Percentiles rank a stretch among this genome's conserved stretches.
phyloP scores from a whole-genome alignment of 495 filamentous ascomycete species.

The Saxispiralis lemnorum region DNA sequence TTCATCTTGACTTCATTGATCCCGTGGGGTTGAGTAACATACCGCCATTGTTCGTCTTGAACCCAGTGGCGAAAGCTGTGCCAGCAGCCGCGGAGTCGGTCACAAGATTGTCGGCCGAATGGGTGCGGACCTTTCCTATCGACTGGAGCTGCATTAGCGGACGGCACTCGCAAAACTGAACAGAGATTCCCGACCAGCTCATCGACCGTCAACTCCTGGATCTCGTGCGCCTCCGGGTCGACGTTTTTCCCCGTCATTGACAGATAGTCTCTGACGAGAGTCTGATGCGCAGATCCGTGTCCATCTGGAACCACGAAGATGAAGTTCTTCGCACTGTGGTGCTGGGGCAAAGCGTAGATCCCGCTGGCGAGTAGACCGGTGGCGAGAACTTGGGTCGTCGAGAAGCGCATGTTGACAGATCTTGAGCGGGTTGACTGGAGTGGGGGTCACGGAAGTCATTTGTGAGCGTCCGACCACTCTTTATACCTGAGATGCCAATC shows the following conservation, averaged over 20 bases:
- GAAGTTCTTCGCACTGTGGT: background rate
- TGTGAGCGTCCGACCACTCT: too few species aligned
- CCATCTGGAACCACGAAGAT: background rate
- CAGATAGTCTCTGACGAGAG: background rate
- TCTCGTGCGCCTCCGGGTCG: too few species aligned
- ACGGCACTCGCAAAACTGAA: too few species aligned
- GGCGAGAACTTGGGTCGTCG: background rate
- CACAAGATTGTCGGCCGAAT: background rate
- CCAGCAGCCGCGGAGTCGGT: background rate
- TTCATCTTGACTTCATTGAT: too few species aligned
- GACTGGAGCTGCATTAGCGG: background rate
- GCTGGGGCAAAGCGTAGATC: background rate
- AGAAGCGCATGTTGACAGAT: too few species aligned
- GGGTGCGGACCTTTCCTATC: background rate
- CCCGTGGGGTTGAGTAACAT: too few species aligned
- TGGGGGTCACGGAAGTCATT: too few species aligned
- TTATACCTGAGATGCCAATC: too few species aligned
- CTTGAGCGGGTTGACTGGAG: too few species aligned
- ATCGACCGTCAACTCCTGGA: too few species aligned
- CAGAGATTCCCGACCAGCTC: too few species aligned
- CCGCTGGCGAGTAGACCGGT: background rate
- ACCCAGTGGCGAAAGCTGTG: background rate
- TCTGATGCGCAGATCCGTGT: background rate
- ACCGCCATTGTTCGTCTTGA: background rate
- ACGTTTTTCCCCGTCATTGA: background rate